phyloP scores from a whole-genome alignment of 257 asterid species.

The Solanum commersonii region DNA sequence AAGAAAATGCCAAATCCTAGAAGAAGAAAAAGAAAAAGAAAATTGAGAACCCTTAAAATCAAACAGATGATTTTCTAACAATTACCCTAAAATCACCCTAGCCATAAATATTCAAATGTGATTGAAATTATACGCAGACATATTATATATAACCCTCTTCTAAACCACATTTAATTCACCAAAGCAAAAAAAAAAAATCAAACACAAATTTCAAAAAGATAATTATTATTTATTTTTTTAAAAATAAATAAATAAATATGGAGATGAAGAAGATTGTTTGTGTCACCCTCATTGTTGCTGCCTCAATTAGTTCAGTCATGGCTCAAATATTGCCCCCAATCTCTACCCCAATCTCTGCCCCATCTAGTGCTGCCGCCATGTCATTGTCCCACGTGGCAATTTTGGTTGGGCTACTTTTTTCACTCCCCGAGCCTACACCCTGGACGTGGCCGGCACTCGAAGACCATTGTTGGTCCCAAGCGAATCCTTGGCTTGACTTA shows the following conservation, averaged over 20 bases:
- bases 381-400: constrained; percentile 6
- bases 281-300: constrained; percentile 17
- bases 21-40: not conserved
- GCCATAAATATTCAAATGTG: not conserved
- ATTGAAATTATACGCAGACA: not conserved
- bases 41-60: not conserved
- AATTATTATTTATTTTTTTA: not conserved
- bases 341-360: constrained; percentile 7
- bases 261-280: constrained; percentile 37
- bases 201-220: not conserved
- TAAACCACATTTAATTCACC: not conserved
- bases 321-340: not conserved
- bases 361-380: not conserved
- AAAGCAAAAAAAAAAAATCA: not conserved
- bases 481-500: no score
- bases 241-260: not conserved
- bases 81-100: not conserved
- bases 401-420: not conserved
- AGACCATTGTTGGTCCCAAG: no score
- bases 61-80: not conserved
- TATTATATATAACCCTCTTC: not conserved
- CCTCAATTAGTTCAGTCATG: constrained; percentile 26
- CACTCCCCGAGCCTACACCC: no score
- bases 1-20: not conserved
- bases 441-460: no score